phyloP scores from a whole-genome alignment of 768 basidiomycete genomes.

The Thelephora ganbajun region DNA sequence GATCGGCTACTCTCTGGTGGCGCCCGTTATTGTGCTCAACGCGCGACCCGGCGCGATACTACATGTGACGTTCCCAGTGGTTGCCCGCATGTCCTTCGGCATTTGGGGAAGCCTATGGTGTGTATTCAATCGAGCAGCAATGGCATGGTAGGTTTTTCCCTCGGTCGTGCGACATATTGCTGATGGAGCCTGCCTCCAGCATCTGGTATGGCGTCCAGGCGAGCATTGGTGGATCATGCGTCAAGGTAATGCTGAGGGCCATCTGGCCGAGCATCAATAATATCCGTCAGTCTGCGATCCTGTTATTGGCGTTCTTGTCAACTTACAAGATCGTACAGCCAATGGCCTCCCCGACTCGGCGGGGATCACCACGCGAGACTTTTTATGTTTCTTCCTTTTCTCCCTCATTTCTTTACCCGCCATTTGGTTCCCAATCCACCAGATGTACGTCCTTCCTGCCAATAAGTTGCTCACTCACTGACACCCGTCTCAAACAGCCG shows the following conservation, averaged over 20 bases:
- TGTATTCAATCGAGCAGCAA: slow-evolving; percentile 60
- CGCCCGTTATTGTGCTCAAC: slow-evolving; percentile 64
- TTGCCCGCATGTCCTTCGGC: slow-evolving; percentile 64
- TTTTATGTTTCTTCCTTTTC: slow-evolving; percentile 77
- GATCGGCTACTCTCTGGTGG: slow-evolving; percentile 28
- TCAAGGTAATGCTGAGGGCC: slow-evolving; percentile 58
- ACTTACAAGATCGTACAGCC: slow-evolving; percentile 21
- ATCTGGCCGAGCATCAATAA: slow-evolving; percentile 65
- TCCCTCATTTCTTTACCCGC: slow-evolving; percentile 70
- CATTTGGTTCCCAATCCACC: slow-evolving; percentile 75
- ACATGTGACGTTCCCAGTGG: slow-evolving; percentile 68
- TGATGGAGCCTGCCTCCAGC: slow-evolving; percentile 16
- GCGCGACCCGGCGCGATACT: slow-evolving; percentile 67
- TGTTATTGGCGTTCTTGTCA: not conserved
- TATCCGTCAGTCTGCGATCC: slow-evolving; percentile 35
- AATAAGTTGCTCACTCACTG: slow-evolving; percentile 2
- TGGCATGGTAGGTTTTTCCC: slow-evolving; percentile 42
- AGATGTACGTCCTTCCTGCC: slow-evolving; percentile 35
- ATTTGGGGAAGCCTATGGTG: slow-evolving; percentile 71
- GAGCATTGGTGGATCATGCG: slow-evolving; percentile 71
- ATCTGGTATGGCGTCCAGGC: slow-evolving; percentile 73
- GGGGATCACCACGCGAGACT: slow-evolving; percentile 63
- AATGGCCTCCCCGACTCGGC: slow-evolving; percentile 63
- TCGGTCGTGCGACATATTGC: slow-evolving; percentile 1
- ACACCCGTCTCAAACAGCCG: slow-evolving; percentile 27